Evolutionary conservation across 2,329 filamentous ascomycete genomes (phyloP), one percentile per base, ranked within the genome.

Genomic region (Macrophomina phaseolina): DNA sequence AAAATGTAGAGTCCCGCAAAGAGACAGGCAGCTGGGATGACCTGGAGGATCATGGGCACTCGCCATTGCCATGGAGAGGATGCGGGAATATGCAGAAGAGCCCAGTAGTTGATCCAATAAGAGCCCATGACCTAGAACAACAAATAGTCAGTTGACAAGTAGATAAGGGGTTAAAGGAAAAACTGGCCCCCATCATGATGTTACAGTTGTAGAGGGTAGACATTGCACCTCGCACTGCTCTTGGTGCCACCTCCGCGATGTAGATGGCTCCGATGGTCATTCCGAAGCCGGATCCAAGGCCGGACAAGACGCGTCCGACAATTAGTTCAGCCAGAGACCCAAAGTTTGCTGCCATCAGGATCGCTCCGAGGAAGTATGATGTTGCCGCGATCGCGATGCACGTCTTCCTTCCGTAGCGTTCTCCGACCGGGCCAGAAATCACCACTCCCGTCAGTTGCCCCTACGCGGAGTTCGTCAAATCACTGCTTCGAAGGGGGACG

Each of bases 31-130:
- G 55, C 38, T 8, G 55, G 55, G 16, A 60, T 60, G 23, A 60
- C 23, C 30, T 60, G 55, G 3, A 60, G 6, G 5, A 46, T 46
- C 55, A 60, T 60, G 6, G 38, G 38, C 4, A 36, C 23, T 12
- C 55, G 55, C 55, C 55, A 60, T 38, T 60, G 55, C 55, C 55
- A 60, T 7, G 30, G 30, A 14, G 38, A 45, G 5, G 55, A 46
- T n/a, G 16, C 23, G 16, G 36, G 55, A 7, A 60, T 38, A 18
- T 60, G n/a, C 11, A 46, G n/a, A 8, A 60, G 14, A 11, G 55
- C 38, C 38, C 38, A 45, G 42, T 60, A 60, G 14, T 60, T 60
- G 55, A 60, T 60, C 38, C 38, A 60, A n/a, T 60, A 60, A 6
- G 38, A 6, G 8, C 18, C 55, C 38, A 40, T 40, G 38, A 40